Base-by-base conservation (phyloP, 2,329 filamentous ascomycete species). In the Diaporthe aspalathi region DNA sequence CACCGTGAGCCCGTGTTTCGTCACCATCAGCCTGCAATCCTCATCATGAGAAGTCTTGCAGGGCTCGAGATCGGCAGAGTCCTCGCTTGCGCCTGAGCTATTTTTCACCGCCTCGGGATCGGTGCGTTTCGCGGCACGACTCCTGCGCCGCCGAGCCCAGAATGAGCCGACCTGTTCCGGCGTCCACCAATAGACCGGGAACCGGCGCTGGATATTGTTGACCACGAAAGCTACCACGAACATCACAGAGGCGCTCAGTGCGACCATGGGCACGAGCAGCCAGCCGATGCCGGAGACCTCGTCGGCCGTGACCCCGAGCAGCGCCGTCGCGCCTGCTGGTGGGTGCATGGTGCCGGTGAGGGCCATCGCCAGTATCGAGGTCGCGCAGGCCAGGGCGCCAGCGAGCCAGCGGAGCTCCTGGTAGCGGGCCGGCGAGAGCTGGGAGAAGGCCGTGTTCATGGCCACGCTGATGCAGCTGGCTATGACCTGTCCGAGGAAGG, bases 311-410 rank as follows among this genome's bases (percentile, higher is more conserved):
- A 92, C 90, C 0, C 91, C 91, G 32, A 94, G 81, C 1, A 95
- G 81, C 0, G 91, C 92, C 0, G 92, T 94, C 11, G 92, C 92
- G 5, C 93, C 92, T 0, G 91, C 92, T 0, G 92, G 93, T 0
- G 92, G 92, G 74, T 94, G 91, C 0, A 93, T 85, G 0, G 92
- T 94, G 67, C 91, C 91, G 1, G 92, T 94, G 27, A 93, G 76
- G 0, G 85, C 86, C 92, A 94, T 94, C 70, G 89, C 71, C 1
- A 86, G 83, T 0, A 89, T 92, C 0, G 92, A 86, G 3, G 86
- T 78, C 0, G 89, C 91, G 74, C 91, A 93, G 1, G 90, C 84
- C 0, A 94, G 80, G 14, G 91, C 88, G 14, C 89, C 92, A 1
- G 86, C 91, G 0, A 93, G 77, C 86, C 90, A 93, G 38, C 87